Conservation (phyloP, 1,139 yeast species). For the Candida sanyaensis region DNA sequence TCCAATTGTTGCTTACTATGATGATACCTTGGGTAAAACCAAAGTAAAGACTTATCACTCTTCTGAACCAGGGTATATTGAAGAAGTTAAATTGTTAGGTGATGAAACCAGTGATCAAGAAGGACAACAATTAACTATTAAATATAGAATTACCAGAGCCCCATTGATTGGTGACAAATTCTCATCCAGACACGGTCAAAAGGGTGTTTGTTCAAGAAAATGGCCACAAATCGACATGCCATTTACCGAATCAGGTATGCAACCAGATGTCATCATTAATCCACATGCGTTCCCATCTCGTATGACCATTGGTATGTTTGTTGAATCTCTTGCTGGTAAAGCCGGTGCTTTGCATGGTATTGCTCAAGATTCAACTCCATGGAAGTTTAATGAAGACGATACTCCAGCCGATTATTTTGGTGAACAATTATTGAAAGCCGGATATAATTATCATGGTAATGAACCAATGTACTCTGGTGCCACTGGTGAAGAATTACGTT, state of each 20-base stretch:
- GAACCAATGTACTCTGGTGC: slow-evolving; percentile 99
- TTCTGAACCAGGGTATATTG: slow-evolving; percentile 91
- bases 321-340: slow-evolving; percentile 95
- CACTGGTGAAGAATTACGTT: slow-evolving; percentile 96
- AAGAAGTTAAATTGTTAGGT: slow-evolving; percentile 90
- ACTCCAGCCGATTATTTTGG: slow-evolving; percentile 99
- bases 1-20: slow-evolving; percentile 91
- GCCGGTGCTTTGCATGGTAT: slow-evolving; percentile 98
- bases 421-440: slow-evolving; percentile 82
- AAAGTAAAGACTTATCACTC: slow-evolving; percentile 92
- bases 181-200: slow-evolving; percentile 98
- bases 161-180: slow-evolving; percentile 98
- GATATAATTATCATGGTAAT: slow-evolving; percentile 96
- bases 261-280: slow-evolving; percentile 95
- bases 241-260: slow-evolving; percentile 92
- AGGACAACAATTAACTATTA: slow-evolving; percentile 82
- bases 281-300: slow-evolving; percentile 99
- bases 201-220: slow-evolving; percentile 98
- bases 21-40: slow-evolving; percentile 89
- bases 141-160: slow-evolving; percentile 86
- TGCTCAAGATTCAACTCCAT: slow-evolving; percentile 97
- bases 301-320: slow-evolving; percentile 99
- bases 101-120: slow-evolving; percentile 75
- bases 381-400: slow-evolving; percentile 88
- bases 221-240: slow-evolving; percentile 99